These are phyloP conservation scores for Chrysoporthe puriensis DNA, from an alignment of 2,329 filamentous ascomycete genomes.

Conservation along the genomic window DNA sequence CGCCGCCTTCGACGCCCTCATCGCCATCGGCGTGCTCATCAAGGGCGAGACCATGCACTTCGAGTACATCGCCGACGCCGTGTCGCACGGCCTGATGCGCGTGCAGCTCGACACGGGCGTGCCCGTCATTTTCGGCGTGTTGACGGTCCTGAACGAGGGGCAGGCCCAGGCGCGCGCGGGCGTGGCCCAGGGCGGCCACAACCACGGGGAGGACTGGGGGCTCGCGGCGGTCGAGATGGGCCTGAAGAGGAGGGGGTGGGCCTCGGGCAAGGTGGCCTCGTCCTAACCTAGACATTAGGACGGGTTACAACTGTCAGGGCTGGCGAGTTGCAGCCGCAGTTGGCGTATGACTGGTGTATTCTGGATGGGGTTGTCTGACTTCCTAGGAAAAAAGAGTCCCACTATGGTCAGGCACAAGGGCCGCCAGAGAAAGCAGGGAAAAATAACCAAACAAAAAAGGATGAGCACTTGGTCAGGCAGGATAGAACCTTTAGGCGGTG, in stretches of 20 bases:
- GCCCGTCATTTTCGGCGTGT: slow-evolving; percentile 87
- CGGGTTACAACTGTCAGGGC: background rate
- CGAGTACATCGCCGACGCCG: slow-evolving; percentile 94
- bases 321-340: background rate
- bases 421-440: background rate
- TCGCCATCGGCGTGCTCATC: slow-evolving; percentile 94
- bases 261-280: slow-evolving; percentile 64
- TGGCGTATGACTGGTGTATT: background rate
- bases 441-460: background rate
- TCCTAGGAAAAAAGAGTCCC: background rate
- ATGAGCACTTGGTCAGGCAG: background rate
- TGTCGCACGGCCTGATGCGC: slow-evolving; percentile 90
- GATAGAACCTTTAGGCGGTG: background rate
- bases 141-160: slow-evolving; percentile 87
- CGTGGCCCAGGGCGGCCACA: slow-evolving; percentile 70
- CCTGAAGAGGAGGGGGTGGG: slow-evolving; percentile 84
- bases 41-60: slow-evolving; percentile 99
- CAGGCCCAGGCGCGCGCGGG: slow-evolving; percentile 87
- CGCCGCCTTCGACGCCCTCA: slow-evolving; percentile 85
- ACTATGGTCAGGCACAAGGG: background rate
- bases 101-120: slow-evolving; percentile 87
- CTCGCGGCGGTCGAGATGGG: slow-evolving; percentile 92
- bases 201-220: slow-evolving; percentile 97
- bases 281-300: background rate
- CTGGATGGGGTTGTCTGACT: background rate